These are phyloP conservation scores for Porphyra umbilicalis DNA, from an alignment of 31 red algal species.

Conservation along the genomic window DNA sequence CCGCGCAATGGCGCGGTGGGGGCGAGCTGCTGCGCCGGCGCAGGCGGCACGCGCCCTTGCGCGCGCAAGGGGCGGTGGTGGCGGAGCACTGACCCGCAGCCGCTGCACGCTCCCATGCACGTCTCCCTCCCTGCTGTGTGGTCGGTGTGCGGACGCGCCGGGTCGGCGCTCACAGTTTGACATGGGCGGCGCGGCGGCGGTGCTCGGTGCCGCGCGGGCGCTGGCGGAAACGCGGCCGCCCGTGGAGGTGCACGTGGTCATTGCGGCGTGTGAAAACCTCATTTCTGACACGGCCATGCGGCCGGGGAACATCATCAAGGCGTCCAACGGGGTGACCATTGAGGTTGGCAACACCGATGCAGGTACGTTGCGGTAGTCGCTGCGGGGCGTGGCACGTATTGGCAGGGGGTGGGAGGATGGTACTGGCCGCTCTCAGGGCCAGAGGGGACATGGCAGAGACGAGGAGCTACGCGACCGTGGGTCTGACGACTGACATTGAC, in stretches of 20 bases:
- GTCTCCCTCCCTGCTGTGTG: too few relatives aligned
- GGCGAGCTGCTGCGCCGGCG: too few relatives aligned
- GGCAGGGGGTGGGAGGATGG: slow-evolving; percentile 33
- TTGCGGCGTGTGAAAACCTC: slow-evolving; percentile 86
- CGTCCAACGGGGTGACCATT: slow-evolving; percentile 1
- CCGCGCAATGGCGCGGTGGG: too few relatives aligned
- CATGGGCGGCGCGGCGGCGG: slow-evolving; percentile 87
- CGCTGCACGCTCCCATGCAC: too few relatives aligned
- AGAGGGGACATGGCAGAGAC: slow-evolving; percentile 70
- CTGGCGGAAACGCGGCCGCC: slow-evolving; percentile 55
- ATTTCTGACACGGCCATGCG: slow-evolving; percentile 54
- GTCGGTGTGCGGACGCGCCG: too few relatives aligned
- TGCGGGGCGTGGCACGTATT: slow-evolving; percentile 72
- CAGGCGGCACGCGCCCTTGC: too few relatives aligned
- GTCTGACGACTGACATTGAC: too few relatives aligned
- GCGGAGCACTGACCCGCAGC: too few relatives aligned
- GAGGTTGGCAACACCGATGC: slow-evolving; percentile 56
- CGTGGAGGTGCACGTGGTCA: slow-evolving; percentile 48
- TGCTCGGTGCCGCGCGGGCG: slow-evolving; percentile 69
- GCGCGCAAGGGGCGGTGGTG: too few relatives aligned
- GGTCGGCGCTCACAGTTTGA: too few relatives aligned
- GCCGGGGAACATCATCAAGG: slow-evolving; percentile 87
- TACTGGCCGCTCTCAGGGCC: slow-evolving; percentile 70
- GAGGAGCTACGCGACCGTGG: too few relatives aligned
- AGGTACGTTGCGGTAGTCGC: slow-evolving; percentile 75